Conservation (phyloP, 2,329 filamentous ascomycete genomes). For the Chaetothyriales sp. region DNA sequence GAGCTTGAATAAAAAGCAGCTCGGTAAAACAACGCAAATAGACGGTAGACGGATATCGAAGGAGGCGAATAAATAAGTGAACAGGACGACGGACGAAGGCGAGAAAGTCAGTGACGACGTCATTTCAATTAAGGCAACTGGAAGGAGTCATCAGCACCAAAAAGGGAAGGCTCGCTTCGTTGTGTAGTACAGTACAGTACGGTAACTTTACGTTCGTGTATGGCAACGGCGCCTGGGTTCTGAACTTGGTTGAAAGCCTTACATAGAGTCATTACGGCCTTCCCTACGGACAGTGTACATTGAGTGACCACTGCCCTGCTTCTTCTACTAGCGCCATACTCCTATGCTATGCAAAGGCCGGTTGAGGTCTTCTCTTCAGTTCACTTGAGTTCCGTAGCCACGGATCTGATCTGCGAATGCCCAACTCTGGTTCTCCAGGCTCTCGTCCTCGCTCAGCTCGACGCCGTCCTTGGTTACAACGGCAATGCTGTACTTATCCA, state of each 20-base stretch:
- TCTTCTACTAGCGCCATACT: not conserved
- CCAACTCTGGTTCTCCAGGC: slow-evolving; percentile 94
- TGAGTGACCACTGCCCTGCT: not conserved
- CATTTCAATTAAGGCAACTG: not conserved
- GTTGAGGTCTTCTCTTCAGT: slow-evolving; percentile 19
- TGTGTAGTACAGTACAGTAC: not conserved
- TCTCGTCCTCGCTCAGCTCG: slow-evolving; percentile 66
- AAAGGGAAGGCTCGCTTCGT: not conserved
- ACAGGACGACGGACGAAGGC: not conserved
- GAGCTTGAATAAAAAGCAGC: slow-evolving; percentile 8
- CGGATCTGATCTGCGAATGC: slow-evolving; percentile 89
- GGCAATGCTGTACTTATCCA: slow-evolving; percentile 83
- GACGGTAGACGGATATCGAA: not conserved
- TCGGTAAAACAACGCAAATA: slow-evolving; percentile 3
- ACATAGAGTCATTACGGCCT: not conserved
- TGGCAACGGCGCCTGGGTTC: no score
- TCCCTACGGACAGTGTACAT: not conserved
- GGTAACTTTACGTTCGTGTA: no score
- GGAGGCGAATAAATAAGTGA: not conserved
- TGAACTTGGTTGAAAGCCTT: not conserved
- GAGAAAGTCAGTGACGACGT: not conserved
- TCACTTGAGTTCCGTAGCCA: slow-evolving; percentile 78
- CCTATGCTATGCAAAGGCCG: not conserved
- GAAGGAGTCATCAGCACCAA: not conserved
- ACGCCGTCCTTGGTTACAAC: slow-evolving; percentile 75